phyloP scores from a whole-genome alignment of 352 stramenopile species.

The Globisporangium recalcitrans region DNA sequence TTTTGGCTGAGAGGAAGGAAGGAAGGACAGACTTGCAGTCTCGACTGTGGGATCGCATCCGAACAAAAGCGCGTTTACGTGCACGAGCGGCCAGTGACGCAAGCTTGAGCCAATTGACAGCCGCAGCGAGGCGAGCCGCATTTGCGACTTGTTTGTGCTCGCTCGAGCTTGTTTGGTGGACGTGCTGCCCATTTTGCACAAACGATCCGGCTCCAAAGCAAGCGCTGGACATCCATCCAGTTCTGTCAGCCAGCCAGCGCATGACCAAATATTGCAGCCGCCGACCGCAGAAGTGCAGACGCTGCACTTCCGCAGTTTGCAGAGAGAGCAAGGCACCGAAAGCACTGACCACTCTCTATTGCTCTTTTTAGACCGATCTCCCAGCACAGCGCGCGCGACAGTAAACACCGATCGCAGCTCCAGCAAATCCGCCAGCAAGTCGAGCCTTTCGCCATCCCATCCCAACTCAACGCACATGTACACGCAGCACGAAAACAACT shows the following conservation, averaged over 20 bases:
- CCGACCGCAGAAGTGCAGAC: constrained; percentile 3
- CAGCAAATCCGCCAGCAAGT: background rate
- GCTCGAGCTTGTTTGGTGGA: background rate
- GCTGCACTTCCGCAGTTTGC: background rate
- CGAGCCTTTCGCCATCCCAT: background rate
- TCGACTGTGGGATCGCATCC: background rate
- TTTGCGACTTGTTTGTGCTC: background rate
- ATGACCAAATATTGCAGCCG: background rate
- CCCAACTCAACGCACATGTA: background rate
- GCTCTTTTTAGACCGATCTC: background rate
- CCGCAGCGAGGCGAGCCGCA: background rate
- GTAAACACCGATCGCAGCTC: background rate
- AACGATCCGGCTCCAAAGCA: constrained; percentile 1
- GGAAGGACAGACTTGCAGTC: background rate
- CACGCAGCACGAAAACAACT: background rate
- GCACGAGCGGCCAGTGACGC: background rate
- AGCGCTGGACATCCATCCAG: constrained; percentile 3
- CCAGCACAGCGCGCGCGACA: background rate
- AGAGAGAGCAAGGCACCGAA: background rate
- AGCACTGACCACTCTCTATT: background rate
- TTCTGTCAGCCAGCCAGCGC: background rate
- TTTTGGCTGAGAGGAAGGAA: background rate
- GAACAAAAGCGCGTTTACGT: constrained; percentile 8
- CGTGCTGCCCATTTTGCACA: constrained; percentile 1
- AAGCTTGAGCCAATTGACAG: constrained; percentile 8